phyloP scores from a whole-genome alignment of 345 rosid genomes.

The Ceriops tagal region DNA sequence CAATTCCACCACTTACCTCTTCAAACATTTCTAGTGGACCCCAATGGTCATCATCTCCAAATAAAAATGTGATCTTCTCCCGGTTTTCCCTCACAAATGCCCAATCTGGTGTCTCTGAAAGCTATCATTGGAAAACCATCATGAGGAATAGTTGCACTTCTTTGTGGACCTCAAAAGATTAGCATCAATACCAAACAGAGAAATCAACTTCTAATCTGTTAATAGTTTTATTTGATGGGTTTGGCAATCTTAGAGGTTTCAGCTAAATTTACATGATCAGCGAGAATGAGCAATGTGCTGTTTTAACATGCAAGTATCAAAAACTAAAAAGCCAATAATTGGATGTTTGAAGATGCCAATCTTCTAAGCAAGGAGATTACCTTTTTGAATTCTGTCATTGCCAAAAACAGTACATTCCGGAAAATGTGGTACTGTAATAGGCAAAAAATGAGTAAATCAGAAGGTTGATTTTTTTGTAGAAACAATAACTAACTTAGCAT shows the following conservation, averaged over 20 bases:
- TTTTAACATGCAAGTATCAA: too few species aligned
- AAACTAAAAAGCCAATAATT: too few species aligned
- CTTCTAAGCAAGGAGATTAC: slow-evolving; percentile 25
- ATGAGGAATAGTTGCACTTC: slow-evolving; percentile 5
- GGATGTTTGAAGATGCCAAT: neutral
- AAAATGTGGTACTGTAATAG: slow-evolving; percentile 63
- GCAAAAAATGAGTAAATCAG: slow-evolving; percentile 1
- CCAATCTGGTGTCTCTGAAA: slow-evolving; percentile 70
- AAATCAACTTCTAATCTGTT: neutral
- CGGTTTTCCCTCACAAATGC: slow-evolving; percentile 55
- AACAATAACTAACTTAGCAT: neutral
- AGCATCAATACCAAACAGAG: slow-evolving; percentile 6
- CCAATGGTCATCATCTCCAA: slow-evolving; percentile 81
- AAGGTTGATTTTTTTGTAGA: neutral
- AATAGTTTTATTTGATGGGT: neutral
- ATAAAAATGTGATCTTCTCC: slow-evolving; percentile 61
- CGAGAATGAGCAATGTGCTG: neutral
- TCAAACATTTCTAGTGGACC: slow-evolving; percentile 69
- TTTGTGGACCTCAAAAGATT: neutral
- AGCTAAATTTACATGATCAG: neutral
- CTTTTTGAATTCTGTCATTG: slow-evolving; percentile 71
- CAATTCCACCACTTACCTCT: slow-evolving; percentile 48
- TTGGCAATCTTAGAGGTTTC: neutral
- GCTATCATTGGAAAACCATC: slow-evolving; percentile 39
- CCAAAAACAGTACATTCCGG: slow-evolving; percentile 67